phyloP scores from a whole-genome alignment of 805 yeast species.

The Cyberlindnera americana region DNA sequence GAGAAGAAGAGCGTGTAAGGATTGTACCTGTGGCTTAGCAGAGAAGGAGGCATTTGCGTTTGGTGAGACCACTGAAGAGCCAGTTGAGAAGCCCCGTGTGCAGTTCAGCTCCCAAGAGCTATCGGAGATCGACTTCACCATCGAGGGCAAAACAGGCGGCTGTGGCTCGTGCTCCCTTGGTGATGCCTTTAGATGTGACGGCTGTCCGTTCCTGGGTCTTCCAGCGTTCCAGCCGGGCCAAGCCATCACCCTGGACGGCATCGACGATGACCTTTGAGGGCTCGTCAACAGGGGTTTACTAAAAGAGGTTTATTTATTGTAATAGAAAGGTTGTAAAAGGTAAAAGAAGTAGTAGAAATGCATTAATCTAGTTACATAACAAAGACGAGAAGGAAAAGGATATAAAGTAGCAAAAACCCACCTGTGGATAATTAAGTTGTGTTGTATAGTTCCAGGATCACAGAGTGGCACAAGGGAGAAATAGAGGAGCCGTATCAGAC shows the following conservation, averaged over 20 bases:
- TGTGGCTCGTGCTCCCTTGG: slow-evolving; percentile 97
- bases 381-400: too few relatives aligned
- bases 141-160: slow-evolving; percentile 96
- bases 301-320: not conserved
- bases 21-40: slow-evolving; percentile 95
- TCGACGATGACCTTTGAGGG: slow-evolving; percentile 70
- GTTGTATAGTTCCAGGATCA: not conserved
- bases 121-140: slow-evolving; percentile 90
- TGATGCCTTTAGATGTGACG: slow-evolving; percentile 97
- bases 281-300: too few relatives aligned
- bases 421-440: too few relatives aligned
- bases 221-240: slow-evolving; percentile 99
- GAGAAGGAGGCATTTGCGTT: slow-evolving; percentile 73
- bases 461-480: not conserved
- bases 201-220: slow-evolving; percentile 94
- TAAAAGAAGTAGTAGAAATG: too few relatives aligned
- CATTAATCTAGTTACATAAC: too few relatives aligned
- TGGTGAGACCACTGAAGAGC: slow-evolving; percentile 39
- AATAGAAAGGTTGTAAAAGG: too few relatives aligned
- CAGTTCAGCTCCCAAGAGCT: slow-evolving; percentile 64
- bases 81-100: slow-evolving; percentile 32
- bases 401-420: too few relatives aligned
- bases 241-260: slow-evolving; percentile 67
- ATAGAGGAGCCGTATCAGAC: slow-evolving; percentile 37
- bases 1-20: slow-evolving; percentile 94